A percentile compares a stretch with the other conserved stretches of the same genome.
Evolutionary conservation across 2,329 filamentous ascomycete species (phyloP).

Genomic region (Hymenoscyphus scutula): DNA sequence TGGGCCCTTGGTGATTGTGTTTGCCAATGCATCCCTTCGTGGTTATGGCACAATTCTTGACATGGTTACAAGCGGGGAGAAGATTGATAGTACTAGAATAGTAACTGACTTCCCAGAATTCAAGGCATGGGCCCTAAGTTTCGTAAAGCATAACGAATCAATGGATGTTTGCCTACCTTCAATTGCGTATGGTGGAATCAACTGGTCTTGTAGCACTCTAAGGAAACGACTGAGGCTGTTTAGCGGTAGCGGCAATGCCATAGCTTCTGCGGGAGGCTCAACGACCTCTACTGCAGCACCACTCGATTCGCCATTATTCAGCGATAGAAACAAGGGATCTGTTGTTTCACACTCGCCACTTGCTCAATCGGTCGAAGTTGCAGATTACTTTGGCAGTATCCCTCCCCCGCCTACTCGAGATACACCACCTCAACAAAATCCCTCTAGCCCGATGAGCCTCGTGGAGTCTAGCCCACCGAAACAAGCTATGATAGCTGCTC

Average conservation of each 20-base stretch:
- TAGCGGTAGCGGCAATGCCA: slow-evolving; percentile 49
- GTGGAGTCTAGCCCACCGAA: slow-evolving; percentile 15
- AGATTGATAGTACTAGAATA: slow-evolving; percentile 36
- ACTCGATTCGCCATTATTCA: slow-evolving; percentile 20
- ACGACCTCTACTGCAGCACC: slow-evolving; percentile 23
- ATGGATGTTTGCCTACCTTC: slow-evolving; percentile 53
- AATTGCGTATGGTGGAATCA: slow-evolving; percentile 60
- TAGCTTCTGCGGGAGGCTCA: slow-evolving; percentile 23
- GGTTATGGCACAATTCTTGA: slow-evolving; percentile 37
- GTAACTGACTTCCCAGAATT: slow-evolving; percentile 58
- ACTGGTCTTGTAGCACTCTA: slow-evolving; percentile 70
- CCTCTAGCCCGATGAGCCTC: slow-evolving; percentile 11
- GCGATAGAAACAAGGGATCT: slow-evolving; percentile 14
- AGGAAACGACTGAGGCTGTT: slow-evolving; percentile 67
- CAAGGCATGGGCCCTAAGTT: slow-evolving; percentile 65
- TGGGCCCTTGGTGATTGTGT: slow-evolving; percentile 59
- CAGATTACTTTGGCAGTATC: slow-evolving; percentile 34
- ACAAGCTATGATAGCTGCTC: slow-evolving; percentile 23
- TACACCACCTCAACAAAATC: slow-evolving; percentile 5
- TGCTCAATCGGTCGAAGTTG: slow-evolving; percentile 19
- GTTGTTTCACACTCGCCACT: slow-evolving; percentile 13
- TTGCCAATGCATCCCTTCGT: slow-evolving; percentile 66
- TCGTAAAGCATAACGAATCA: slow-evolving; percentile 50
- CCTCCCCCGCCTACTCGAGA: neutral
- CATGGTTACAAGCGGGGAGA: slow-evolving; percentile 31